phyloP scores from a whole-genome alignment of 1,284 basidiomycete genomes.

The Ceratobasidium sp. region DNA sequence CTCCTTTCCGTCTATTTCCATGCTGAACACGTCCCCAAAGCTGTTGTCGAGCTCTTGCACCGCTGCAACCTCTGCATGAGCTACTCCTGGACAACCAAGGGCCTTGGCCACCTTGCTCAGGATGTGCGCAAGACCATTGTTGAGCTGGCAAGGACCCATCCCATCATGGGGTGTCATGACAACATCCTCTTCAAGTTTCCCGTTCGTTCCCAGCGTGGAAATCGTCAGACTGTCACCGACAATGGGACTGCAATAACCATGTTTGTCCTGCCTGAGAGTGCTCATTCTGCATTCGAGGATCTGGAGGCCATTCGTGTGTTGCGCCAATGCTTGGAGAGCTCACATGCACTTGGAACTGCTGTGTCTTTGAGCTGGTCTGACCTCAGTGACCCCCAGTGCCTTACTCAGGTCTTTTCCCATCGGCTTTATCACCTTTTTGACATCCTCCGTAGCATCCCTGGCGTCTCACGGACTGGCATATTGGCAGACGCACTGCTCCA shows the following conservation, averaged over 20 bases:
- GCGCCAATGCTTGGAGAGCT: not conserved
- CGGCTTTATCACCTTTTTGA: not conserved
- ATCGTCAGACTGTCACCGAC: slow-evolving; percentile 6
- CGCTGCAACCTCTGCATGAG: slow-evolving; percentile 10
- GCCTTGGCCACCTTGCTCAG: not conserved
- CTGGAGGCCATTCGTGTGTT: not conserved
- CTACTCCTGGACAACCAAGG: not conserved
- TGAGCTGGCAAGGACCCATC: not conserved
- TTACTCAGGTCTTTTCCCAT: not conserved
- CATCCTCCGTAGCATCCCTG: not conserved
- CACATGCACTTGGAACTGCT: not conserved
- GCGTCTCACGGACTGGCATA: not conserved
- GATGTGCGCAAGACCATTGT: not conserved
- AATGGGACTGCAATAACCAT: slow-evolving; percentile 18
- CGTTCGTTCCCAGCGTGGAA: slow-evolving; percentile 5
- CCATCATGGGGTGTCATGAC: slow-evolving; percentile 10
- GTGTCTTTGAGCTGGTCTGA: not conserved
- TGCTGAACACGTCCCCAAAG: not conserved
- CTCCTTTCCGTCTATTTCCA: slow-evolving; percentile 3
- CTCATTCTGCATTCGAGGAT: not conserved
- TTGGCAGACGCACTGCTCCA: not conserved
- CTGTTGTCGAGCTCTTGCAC: not conserved
- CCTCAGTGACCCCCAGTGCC: not conserved
- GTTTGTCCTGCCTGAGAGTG: slow-evolving; percentile 13
- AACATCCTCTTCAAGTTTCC: slow-evolving; percentile 13